Evolutionary conservation across 106 monocot species (phyloP), one percentile per base, ranked within the genome.

Genomic region (Alisma plantagoaquatica): DNA sequence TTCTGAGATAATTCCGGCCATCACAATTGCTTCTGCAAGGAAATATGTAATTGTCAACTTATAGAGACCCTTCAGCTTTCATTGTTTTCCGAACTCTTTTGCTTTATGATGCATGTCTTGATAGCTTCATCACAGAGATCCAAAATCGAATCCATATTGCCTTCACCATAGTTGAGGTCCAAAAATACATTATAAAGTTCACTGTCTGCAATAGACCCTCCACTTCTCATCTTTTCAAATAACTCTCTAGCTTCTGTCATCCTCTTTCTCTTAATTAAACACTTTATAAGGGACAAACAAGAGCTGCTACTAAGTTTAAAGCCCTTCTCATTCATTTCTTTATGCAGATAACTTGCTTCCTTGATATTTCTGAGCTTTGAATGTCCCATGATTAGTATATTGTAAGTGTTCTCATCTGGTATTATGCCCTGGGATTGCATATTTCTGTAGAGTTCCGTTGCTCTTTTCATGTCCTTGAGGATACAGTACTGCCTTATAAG

Each of bases 371-470:
- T 89, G 23, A 69, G 71, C 56, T 82, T 98, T 22, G 67, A 90
- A 76, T 98, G 98, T 15, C 98, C 98, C 33, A 53, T 79, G 66
- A 98, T 67, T 63, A 98, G 58, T 31, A 90, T 98, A 44, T 98
- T 89, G 46, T 98, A 98, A 0, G 89, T 98, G 46, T 63, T 89
- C 63, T 85, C 90, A 72, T 98, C 74, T 6, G 98, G 90, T 47
- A 57, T 12, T 29, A 85, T 64, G 2, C 79, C 79, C 14, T 16
- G 57, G 16, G 75, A 63, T 27, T 51, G 27, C 98, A 98, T 98
- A 20, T 63, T 56, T 35, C 62, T 82, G 47, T 85, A 98, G 6
- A 86, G 61, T 52, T 85, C 79, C 19, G 74, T 74, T 21, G 79
- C 45, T 12, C 49, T 62, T 66, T 98, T 98, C 78, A 98, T 85